A percentile compares a stretch with the other conserved stretches of the same genome.
phyloP scores from a whole-genome alignment of 1,284 basidiomycete genomes.

The Rhodotorula sp. region DNA sequence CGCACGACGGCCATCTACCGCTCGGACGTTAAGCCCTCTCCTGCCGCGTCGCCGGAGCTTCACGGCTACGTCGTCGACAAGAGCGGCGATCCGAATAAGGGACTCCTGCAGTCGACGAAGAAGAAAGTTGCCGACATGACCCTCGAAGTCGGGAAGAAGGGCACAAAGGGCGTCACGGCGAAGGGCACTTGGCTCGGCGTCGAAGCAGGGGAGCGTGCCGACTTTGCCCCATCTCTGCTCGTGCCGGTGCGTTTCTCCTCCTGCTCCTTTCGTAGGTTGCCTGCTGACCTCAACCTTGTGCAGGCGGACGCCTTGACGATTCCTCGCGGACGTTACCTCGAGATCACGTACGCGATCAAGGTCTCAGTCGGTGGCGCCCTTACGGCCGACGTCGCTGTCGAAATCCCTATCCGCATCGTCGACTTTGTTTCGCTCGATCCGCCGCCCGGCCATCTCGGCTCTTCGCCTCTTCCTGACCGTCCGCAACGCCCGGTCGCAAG shows the following conservation, averaged over 20 bases:
- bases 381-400: slow-evolving; percentile 64
- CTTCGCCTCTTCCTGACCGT: slow-evolving; percentile 15
- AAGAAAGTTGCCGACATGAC: slow-evolving; percentile 66
- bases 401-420: slow-evolving; percentile 69
- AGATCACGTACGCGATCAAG: slow-evolving; percentile 73
- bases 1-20: slow-evolving; percentile 70
- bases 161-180: slow-evolving; percentile 69
- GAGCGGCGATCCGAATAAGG: slow-evolving; percentile 46
- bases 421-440: slow-evolving; percentile 80
- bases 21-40: slow-evolving; percentile 55
- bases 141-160: slow-evolving; percentile 66
- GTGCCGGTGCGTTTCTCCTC: slow-evolving; percentile 68
- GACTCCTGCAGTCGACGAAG: slow-evolving; percentile 55
- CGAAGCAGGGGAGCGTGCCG: slow-evolving; percentile 60
- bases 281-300: neutral
- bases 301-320: slow-evolving; percentile 74
- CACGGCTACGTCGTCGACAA: slow-evolving; percentile 46
- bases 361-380: slow-evolving; percentile 69
- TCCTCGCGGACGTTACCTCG: slow-evolving; percentile 69
- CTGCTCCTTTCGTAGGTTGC: no score
- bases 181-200: slow-evolving; percentile 87
- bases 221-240: slow-evolving; percentile 64
- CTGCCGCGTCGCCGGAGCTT: neutral
- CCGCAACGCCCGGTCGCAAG: slow-evolving; percentile 12
- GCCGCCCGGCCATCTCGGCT: slow-evolving; percentile 54